Conservation (phyloP, 257 asterid species). For the Solanum pennellii region DNA sequence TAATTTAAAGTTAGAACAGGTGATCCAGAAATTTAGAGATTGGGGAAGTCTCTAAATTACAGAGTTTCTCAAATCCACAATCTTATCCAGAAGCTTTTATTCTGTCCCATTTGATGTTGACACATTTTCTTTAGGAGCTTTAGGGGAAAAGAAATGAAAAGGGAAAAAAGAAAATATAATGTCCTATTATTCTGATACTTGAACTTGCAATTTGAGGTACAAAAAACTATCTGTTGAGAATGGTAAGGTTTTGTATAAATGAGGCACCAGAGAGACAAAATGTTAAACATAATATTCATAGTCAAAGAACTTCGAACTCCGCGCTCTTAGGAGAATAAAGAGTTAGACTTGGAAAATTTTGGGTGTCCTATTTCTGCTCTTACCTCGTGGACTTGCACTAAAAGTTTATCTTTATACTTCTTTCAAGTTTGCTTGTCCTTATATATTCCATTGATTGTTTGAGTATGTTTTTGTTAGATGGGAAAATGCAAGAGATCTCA, state of each 20-base stretch:
- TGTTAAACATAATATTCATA: neutral
- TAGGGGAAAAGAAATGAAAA: neutral
- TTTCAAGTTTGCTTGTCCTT: neutral
- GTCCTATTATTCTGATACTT: neutral
- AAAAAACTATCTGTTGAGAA: neutral
- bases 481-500: neutral
- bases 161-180: neutral
- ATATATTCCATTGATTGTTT: neutral
- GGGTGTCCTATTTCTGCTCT: neutral
- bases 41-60: neutral
- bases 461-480: neutral
- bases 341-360: neutral
- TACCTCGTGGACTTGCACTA: neutral
- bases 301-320: neutral
- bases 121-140: neutral
- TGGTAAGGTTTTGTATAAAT: neutral
- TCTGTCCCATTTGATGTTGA: neutral
- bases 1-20: too few species aligned
- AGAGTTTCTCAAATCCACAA: neutral
- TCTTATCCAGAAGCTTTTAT: neutral
- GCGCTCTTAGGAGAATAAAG: neutral
- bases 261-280: neutral
- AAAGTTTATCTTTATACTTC: neutral
- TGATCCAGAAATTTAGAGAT: too few species aligned
- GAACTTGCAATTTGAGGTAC: neutral